Evolutionary conservation across 2,329 filamentous ascomycete genomes (phyloP), one percentile per base, ranked within the genome.

Genomic region (Epichloe glyceriae): DNA sequence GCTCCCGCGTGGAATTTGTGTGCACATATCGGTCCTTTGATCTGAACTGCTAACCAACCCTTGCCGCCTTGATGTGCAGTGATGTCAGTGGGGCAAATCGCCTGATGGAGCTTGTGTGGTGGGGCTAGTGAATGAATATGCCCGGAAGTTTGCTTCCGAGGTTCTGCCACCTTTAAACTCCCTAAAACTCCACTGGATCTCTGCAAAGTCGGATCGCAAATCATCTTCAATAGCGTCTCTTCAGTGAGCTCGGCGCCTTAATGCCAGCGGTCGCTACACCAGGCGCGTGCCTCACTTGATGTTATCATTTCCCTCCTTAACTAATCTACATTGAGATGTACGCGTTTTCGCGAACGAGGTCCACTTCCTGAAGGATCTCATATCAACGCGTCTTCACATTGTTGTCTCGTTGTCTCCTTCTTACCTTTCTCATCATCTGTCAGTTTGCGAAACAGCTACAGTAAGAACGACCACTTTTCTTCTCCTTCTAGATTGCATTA

Each of bases 111-210:
- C 20, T 17, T n/a, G 5, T 19, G 12, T 10, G 34, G 46, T 48
- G 46, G 37, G 38, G 30, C 46, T 19, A 17, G 11, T 12, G n/a
- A 14, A n/a, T 38, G 26, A 20, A 20, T 17, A n/a, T n/a, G 30
- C 44, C 33, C 35, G 33, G 33, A 37, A 26, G 4, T 2, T 39
- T 5, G 10, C 22, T 12, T 20, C 55, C 55, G 55, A 55, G 46
- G 52, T 53, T 55, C 49, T 50, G 44, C 55, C 55, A 54, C 49
- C 47, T 26, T 38, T n/a, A 41, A 53, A 50, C 42, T 38, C 47
- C 41, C 43, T 38, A 37, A 47, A 54, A 52, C 50, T 55, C 51
- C 53, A 52, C 53, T 51, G 26, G 17, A 49, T 48, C 50, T 50
- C 47, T 40, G 47, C 51, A 17, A 46, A 41, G 15, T 34, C 38